Percentiles rank a stretch among this genome's conserved stretches.
Conservation (phyloP, 371 early-diverging fungal genomes). For the Rhizopus arrhizus region DNA sequence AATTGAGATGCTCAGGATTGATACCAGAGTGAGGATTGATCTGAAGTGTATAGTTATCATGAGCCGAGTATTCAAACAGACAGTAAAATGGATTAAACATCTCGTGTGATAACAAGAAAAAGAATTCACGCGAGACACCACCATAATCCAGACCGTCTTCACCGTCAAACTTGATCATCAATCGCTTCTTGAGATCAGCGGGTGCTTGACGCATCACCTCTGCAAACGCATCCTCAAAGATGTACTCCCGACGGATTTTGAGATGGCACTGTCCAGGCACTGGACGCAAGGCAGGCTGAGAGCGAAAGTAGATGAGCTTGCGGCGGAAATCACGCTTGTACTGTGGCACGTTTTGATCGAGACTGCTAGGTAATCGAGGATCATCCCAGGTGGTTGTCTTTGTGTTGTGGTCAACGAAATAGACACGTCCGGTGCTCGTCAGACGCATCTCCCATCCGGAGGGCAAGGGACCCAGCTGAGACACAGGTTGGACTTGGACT, state of each 20-base stretch:
- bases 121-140: slow-evolving; percentile 96
- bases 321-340: slow-evolving; percentile 98
- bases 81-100: slow-evolving; percentile 98
- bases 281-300: slow-evolving; percentile 88
- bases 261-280: slow-evolving; percentile 91
- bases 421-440: slow-evolving; percentile 87
- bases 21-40: slow-evolving; percentile 95
- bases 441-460: slow-evolving; percentile 97
- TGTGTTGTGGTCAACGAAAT: slow-evolving; percentile 93
- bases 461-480: slow-evolving; percentile 87
- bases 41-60: slow-evolving; percentile 95
- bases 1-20: slow-evolving; percentile 97
- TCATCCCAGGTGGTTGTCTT: slow-evolving; percentile 96
- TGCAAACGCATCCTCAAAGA: slow-evolving; percentile 94
- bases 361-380: slow-evolving; percentile 90
- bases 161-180: slow-evolving; percentile 97
- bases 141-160: slow-evolving; percentile 99
- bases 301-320: slow-evolving; percentile 93
- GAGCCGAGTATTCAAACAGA: slow-evolving; percentile 96
- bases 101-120: slow-evolving; percentile 94
- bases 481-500: slow-evolving; percentile 74
- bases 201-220: slow-evolving; percentile 89
- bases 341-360: slow-evolving; percentile 93
- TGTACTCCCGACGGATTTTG: slow-evolving; percentile 82
- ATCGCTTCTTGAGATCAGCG: slow-evolving; percentile 86